phyloP scores from a whole-genome alignment of 73 alveolate species.

The Paramecium biaurelia region DNA sequence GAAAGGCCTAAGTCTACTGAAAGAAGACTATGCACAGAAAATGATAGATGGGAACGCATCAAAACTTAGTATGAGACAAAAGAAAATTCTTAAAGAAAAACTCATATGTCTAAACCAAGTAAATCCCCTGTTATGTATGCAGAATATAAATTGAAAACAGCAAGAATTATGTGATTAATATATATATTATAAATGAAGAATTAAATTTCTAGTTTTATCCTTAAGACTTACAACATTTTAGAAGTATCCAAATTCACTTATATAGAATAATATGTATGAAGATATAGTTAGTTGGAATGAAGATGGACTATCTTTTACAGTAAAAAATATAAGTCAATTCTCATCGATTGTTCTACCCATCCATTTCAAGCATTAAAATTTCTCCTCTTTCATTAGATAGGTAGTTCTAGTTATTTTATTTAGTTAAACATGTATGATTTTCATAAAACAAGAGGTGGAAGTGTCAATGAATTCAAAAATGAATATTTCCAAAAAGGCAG shows the following conservation, averaged over 20 bases:
- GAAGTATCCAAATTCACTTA: background rate
- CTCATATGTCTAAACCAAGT: background rate
- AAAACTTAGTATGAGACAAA: background rate
- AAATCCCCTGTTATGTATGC: constrained; percentile 38
- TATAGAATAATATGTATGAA: constrained; percentile 44
- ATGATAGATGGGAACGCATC: background rate
- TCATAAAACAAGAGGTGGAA: constrained; percentile 50
- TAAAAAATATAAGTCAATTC: constrained; percentile 50
- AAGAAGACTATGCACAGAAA: constrained; percentile 8
- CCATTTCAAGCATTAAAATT: constrained; percentile 57
- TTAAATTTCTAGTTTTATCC: background rate
- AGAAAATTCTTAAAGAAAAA: background rate
- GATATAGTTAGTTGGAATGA: constrained; percentile 62
- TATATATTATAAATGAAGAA: constrained; percentile 1
- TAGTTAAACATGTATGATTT: constrained; percentile 63
- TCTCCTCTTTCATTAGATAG: constrained; percentile 47
- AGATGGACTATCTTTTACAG: constrained; percentile 54
- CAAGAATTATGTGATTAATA: constrained; percentile 41
- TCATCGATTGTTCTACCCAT: constrained; percentile 55
- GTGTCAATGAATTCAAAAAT: constrained; percentile 48
- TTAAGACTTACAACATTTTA: background rate
- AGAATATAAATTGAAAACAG: constrained; percentile 31
- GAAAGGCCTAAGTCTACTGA: background rate
- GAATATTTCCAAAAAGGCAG: constrained; percentile 52
- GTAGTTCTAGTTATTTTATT: background rate